Conservation (phyloP, 2,329 filamentous ascomycete species). For the Bipolaris victoriae region DNA sequence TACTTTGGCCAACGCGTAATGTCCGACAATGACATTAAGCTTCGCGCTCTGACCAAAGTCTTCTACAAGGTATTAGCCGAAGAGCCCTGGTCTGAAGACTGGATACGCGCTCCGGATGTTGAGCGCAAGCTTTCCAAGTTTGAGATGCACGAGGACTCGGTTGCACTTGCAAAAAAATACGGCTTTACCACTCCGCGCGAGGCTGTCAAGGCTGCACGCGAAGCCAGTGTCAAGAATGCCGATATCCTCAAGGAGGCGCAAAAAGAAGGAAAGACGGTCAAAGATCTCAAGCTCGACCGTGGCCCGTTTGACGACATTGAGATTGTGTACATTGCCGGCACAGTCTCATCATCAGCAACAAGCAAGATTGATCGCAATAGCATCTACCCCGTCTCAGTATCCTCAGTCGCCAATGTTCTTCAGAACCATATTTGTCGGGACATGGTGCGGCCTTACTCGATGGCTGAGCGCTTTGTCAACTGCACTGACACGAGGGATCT, state of each 20-base stretch:
- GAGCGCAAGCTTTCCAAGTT: constrained; percentile 48
- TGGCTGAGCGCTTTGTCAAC: constrained; percentile 44
- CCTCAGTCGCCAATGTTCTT: constrained; percentile 42
- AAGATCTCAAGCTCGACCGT: constrained; percentile 31
- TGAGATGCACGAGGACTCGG: constrained; percentile 46
- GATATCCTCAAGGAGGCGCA: constrained; percentile 20
- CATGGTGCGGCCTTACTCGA: constrained; percentile 43
- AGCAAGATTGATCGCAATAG: constrained; percentile 42
- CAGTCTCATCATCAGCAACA: constrained; percentile 46
- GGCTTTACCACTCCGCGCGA: constrained; percentile 39
- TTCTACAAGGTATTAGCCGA: constrained; percentile 48
- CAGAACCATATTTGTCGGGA: constrained; percentile 45
- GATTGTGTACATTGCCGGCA: constrained; percentile 48
- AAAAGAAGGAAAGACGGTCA: constrained; percentile 23
- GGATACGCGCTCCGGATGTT: constrained; percentile 47
- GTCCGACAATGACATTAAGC: constrained; percentile 41
- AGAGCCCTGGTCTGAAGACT: constrained; percentile 48
- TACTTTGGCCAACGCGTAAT: constrained; percentile 40
- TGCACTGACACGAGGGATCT: constrained; percentile 43
- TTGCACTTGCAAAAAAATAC: constrained; percentile 39
- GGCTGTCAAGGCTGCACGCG: constrained; percentile 43
- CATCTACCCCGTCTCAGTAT: constrained; percentile 46
- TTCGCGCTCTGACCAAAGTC: constrained; percentile 47
- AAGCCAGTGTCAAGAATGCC: constrained; percentile 25
- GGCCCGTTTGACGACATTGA: constrained; percentile 48